Base-by-base conservation (phyloP, 768 basidiomycete genomes). In the Leccinum boreale region DNA sequence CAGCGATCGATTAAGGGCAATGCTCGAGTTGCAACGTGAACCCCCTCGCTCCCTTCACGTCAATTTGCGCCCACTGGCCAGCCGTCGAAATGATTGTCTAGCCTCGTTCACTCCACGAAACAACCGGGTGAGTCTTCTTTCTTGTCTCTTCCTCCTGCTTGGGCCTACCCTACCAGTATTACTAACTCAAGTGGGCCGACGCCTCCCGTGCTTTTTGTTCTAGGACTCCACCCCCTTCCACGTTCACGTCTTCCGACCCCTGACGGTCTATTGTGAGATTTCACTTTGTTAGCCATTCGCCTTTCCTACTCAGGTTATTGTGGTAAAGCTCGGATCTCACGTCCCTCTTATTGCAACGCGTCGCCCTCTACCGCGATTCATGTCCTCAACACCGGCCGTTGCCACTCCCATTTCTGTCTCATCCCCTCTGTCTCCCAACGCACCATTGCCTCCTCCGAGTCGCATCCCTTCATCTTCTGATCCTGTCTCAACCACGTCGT, bases 61-160 rank as follows among this genome's bases (percentile, higher is more conserved):
- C 66, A 42, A 57, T 52, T 67, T 62, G 39, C 62, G 57, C 60
- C 62, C 49, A 26, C 45, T 15, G 10, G 51, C 42, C 44, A 46
- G 52, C 56, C 23, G 46, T 48, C 48, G 28, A 51, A 58, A 70
- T 70, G 67, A 58, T 52, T 48, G 44, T 59, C 52, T 69, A 68
- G 69, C 53, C 58, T 48, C 52, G n/a, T 45, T 60, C 44, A 35
- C 35, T 36, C 45, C 36, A 45, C 59, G 33, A 52, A 58, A 56
- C 66, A 33, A 60, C 60, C 42, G 26, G 48, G 68, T 65, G 55
- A 65, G 67, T 52, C 15, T 24, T 44, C 49, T 33, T 47, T 53
- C 29, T 52, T 50, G 36, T 49, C 56, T 56, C 15, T 19, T 28
- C 15, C 28, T 53, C 36, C 21, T 54, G 47, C 53, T 50, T 39